Evolutionary conservation across 192 early-diverging fungal genomes (phyloP).

Genomic region (Dissophora ornata): DNA sequence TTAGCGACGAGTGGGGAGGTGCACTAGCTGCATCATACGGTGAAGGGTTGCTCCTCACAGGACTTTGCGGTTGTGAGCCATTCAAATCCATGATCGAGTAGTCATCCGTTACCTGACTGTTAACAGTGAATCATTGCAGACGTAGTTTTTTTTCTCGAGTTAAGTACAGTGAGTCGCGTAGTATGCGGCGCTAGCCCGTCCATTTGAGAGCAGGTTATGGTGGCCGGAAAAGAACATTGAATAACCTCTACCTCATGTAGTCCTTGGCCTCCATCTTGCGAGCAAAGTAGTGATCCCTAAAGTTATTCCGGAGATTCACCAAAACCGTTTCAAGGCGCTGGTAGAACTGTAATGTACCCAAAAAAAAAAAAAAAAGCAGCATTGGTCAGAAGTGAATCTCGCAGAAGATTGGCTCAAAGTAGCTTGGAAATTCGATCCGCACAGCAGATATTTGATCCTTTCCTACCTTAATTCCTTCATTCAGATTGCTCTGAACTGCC

Average conservation of each 20-base stretch:
- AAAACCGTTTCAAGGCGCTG: constrained; percentile 72
- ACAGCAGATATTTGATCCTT: constrained; percentile 1
- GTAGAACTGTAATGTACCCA: constrained; percentile 46
- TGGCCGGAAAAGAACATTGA: background rate
- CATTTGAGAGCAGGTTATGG: no score
- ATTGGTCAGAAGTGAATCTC: no score
- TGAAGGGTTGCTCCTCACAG: constrained; percentile 5
- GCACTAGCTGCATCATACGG: constrained; percentile 36
- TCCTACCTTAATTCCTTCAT: constrained; percentile 79
- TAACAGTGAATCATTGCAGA: background rate
- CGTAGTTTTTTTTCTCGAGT: no score
- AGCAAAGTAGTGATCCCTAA: constrained; percentile 76
- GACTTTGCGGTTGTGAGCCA: constrained; percentile 22
- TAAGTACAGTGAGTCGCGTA: no score
- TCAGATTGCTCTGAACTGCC: constrained; percentile 78
- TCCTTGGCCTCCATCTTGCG: constrained; percentile 75
- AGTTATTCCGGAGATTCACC: constrained; percentile 68
- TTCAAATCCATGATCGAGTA: constrained; percentile 37
- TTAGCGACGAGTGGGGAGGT: no score
- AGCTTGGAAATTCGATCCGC: no score
- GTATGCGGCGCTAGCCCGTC: no score
- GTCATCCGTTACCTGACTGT: constrained; percentile 37
- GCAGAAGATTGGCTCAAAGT: no score
- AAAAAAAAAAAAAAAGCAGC: no score
- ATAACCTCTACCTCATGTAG: constrained; percentile 45